Percentiles rank a stretch among this genome's conserved stretches.
phyloP scores from a whole-genome alignment of 805 yeast genomes.

The Lipomyces kockii region DNA sequence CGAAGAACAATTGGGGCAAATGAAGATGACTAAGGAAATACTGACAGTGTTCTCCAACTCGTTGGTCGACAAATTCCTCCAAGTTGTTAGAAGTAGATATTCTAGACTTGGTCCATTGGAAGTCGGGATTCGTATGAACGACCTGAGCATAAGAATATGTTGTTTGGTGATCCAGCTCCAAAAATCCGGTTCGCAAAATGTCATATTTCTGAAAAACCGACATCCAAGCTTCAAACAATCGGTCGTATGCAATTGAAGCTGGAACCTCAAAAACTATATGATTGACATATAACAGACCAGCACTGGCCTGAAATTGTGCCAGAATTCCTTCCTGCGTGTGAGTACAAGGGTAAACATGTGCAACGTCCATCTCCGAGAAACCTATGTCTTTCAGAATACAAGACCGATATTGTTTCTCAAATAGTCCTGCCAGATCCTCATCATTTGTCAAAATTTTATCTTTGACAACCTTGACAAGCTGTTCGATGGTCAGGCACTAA shows the following conservation, averaged over 20 bases:
- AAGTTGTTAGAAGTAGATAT: conserved; percentile 6
- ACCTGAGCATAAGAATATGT: conserved; percentile 34
- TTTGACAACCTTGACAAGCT: conserved; percentile 7
- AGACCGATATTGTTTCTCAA: not conserved
- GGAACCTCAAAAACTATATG: conserved; percentile 29
- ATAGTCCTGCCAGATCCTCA: conserved; percentile 4
- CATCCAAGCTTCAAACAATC: conserved; percentile 20
- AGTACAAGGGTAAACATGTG: conserved; percentile 32
- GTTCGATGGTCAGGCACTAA: conserved; percentile 13
- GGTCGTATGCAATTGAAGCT: not conserved
- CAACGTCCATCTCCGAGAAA: not conserved
- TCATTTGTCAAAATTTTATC: not conserved
- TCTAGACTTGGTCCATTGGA: conserved; percentile 9
- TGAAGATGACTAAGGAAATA: conserved; percentile 13
- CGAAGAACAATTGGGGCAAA: conserved; percentile 28
- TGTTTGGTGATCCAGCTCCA: conserved; percentile 10
- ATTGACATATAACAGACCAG: conserved; percentile 31
- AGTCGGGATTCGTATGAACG: conserved; percentile 7
- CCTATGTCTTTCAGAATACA: conserved; percentile 1
- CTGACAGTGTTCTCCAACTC: not conserved
- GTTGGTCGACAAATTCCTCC: not conserved
- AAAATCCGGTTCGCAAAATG: conserved; percentile 36
- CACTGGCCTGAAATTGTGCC: conserved; percentile 24
- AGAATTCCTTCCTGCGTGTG: conserved; percentile 34
- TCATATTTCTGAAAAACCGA: conserved; percentile 18